Conservation (phyloP, 352 stramenopile species). For the Phytophthora capsici region DNA sequence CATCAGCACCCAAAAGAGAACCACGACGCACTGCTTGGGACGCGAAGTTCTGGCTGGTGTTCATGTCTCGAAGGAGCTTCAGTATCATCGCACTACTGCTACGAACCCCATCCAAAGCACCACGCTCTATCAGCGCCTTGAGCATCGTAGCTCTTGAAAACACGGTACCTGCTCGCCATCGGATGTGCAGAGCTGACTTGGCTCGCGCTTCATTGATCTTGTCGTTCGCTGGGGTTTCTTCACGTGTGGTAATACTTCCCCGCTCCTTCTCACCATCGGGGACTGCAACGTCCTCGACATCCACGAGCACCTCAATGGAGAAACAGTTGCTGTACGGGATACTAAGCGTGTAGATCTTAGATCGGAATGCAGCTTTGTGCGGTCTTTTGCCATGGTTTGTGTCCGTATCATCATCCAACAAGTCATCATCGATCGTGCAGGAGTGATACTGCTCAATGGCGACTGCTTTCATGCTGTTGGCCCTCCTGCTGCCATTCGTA, state of each 20-base stretch:
- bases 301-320: constrained; percentile 63
- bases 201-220: constrained; percentile 1
- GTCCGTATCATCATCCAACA: constrained; percentile 9
- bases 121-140: constrained; percentile 36
- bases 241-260: not conserved
- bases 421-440: constrained; percentile 40
- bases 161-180: constrained; percentile 32
- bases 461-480: constrained; percentile 43
- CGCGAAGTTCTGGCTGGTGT: constrained; percentile 5
- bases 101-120: constrained; percentile 37
- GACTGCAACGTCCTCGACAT: constrained; percentile 42
- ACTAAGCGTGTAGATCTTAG: constrained; percentile 71
- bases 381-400: constrained; percentile 21
- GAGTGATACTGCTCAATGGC: constrained; percentile 70
- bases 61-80: constrained; percentile 29
- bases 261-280: constrained; percentile 4
- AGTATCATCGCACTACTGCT: constrained; percentile 26
- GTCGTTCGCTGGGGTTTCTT: not conserved
- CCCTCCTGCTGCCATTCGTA: constrained; percentile 8
- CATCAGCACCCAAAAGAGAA: constrained; percentile 17
- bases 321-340: constrained; percentile 73
- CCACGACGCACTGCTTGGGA: constrained; percentile 8
- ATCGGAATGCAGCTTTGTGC: constrained; percentile 51
- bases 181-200: constrained; percentile 25
- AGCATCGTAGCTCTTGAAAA: constrained; percentile 43